These are phyloP conservation scores for Fusarium robinianum DNA, from an alignment of 2,329 filamentous ascomycete genomes.

Conservation along the genomic window DNA sequence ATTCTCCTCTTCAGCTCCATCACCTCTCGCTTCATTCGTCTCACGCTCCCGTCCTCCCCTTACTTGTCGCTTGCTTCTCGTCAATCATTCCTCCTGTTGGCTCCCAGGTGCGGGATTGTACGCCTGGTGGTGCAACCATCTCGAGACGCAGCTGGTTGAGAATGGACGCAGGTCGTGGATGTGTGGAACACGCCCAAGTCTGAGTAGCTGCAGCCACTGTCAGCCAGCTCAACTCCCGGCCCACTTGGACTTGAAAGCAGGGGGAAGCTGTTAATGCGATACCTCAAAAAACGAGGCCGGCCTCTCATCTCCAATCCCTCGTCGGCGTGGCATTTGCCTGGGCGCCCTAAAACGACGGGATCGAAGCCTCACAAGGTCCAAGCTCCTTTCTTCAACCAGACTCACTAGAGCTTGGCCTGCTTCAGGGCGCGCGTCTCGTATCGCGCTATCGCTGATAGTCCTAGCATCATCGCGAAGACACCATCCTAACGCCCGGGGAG, in stretches of 20 bases:
- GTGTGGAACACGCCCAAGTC: constrained; percentile 22
- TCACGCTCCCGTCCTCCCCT: constrained; percentile 13
- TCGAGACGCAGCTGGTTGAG: constrained; percentile 26
- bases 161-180: constrained; percentile 17
- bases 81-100: constrained; percentile 26
- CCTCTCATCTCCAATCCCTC: constrained; percentile 7
- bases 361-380: constrained; percentile 22
- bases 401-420: neutral
- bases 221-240: constrained; percentile 22
- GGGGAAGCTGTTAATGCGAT: constrained; percentile 25
- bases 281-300: constrained; percentile 18
- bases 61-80: constrained; percentile 22
- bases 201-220: constrained; percentile 33
- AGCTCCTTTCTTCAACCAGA: constrained; percentile 27
- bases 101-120: constrained; percentile 24
- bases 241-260: constrained; percentile 23
- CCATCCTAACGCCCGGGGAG: constrained; percentile 23
- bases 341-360: constrained; percentile 8
- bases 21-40: constrained; percentile 11
- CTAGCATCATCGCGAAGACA: constrained; percentile 2
- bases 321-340: constrained; percentile 2
- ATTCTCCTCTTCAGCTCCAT: constrained; percentile 3
- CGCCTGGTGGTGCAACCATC: constrained; percentile 35
- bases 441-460: constrained; percentile 17
- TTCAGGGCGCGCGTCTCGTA: constrained; percentile 12